Evolutionary conservation across 495 filamentous ascomycete genomes (phyloP).

Genomic region (Aspergillus asperescens): DNA sequence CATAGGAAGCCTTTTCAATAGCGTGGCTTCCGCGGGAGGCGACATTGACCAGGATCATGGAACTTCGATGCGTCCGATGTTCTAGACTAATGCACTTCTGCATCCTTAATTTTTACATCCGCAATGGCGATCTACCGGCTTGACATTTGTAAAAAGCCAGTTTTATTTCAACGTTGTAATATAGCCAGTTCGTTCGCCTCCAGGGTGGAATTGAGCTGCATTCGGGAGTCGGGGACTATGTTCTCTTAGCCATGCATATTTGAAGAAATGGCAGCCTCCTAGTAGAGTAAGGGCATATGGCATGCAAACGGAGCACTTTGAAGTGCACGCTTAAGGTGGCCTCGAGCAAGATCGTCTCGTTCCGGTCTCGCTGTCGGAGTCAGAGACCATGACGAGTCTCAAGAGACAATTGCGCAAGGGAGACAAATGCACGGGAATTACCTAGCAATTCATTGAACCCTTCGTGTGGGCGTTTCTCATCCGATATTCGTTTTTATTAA

Average conservation of each 20-base stretch:
- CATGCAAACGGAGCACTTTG: background rate
- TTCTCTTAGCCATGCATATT: background rate
- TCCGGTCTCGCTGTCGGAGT: background rate
- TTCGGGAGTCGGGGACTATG: background rate
- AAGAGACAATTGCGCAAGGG: background rate
- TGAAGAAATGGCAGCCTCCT: no score
- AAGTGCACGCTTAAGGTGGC: background rate
- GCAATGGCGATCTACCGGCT: background rate
- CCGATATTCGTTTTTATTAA: background rate
- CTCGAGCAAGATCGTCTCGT: background rate
- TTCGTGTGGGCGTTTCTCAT: background rate
- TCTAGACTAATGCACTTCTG: conserved; percentile 20
- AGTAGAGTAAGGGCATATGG: no score
- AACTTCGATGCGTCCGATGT: conserved; percentile 16
- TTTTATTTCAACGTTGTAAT: background rate
- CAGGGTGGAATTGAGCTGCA: background rate
- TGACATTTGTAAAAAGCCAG: background rate
- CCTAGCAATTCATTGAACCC: background rate
- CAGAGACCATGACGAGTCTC: background rate
- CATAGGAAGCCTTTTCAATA: conserved; percentile 7
- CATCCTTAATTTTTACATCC: conserved; percentile 6
- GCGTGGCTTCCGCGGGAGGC: conserved; percentile 17
- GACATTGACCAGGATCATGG: conserved; percentile 13
- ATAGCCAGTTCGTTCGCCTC: background rate
- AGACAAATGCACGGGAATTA: background rate